These are phyloP conservation scores for Rhizoclosmatium globosum DNA, from an alignment of 192 early-diverging fungal species.

Conservation along the genomic window DNA sequence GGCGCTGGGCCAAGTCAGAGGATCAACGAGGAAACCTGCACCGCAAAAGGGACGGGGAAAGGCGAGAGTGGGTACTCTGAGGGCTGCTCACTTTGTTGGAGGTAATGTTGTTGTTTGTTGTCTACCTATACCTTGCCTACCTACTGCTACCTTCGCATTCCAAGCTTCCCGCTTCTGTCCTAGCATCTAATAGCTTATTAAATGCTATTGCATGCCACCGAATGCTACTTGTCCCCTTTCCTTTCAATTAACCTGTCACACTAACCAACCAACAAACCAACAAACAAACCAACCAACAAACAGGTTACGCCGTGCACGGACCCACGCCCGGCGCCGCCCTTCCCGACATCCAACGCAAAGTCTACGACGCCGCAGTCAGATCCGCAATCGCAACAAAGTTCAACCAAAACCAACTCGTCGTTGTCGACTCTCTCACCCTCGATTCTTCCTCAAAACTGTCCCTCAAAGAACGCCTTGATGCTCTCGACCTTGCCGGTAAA, in stretches of 20 bases:
- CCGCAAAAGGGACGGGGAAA: conserved; percentile 94
- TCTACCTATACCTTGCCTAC: neutral
- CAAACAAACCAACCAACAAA: no score
- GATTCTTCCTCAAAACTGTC: conserved; percentile 22
- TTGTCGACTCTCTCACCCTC: conserved; percentile 71
- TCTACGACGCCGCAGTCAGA: conserved; percentile 85
- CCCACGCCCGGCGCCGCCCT: conserved; percentile 86
- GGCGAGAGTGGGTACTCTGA: conserved; percentile 84
- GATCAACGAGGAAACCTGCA: conserved; percentile 80
- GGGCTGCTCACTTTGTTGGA: conserved; percentile 89
- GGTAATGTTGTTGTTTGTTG: conserved; percentile 64
- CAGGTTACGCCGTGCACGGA: conserved; percentile 75
- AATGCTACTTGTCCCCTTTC: neutral
- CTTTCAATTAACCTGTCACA: neutral
- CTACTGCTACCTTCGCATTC: no score
- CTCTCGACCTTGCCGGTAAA: conserved; percentile 42
- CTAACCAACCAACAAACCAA: no score
- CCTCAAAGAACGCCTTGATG: conserved; percentile 38
- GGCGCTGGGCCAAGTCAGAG: conserved; percentile 82
- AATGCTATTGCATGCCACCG: neutral
- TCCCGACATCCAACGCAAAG: conserved; percentile 85
- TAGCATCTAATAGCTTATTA: neutral
- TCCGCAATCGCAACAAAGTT: conserved; percentile 89
- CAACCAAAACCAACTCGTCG: conserved; percentile 78
- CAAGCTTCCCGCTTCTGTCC: neutral